Evolutionary conservation across 768 basidiomycete species (phyloP).

Genomic region (Suillus sp.): DNA sequence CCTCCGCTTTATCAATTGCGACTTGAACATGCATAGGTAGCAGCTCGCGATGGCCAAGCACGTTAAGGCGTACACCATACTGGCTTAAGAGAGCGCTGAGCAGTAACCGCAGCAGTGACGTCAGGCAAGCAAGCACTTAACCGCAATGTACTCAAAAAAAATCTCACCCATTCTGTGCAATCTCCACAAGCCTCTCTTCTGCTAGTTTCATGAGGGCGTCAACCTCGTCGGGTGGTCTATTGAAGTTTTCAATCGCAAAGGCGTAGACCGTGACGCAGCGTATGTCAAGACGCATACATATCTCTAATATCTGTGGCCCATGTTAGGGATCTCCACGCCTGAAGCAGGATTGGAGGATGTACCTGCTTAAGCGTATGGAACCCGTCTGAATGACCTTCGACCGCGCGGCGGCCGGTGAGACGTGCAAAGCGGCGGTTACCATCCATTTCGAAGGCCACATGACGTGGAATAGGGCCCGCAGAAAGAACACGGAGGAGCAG

Average conservation of each 20-base stretch:
- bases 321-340: not conserved
- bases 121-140: not conserved
- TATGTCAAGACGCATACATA: constrained; percentile 80
- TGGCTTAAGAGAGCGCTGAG: constrained; percentile 21
- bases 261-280: constrained; percentile 91
- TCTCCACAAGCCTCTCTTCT: constrained; percentile 72
- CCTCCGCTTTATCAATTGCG: constrained; percentile 72
- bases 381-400: constrained; percentile 83
- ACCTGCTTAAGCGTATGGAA: constrained; percentile 81
- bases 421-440: constrained; percentile 93
- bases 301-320: constrained; percentile 70
- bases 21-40: constrained; percentile 75
- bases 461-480: constrained; percentile 82
- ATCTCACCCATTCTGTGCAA: constrained; percentile 79
- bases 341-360: constrained; percentile 28
- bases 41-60: constrained; percentile 75
- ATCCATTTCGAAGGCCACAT: constrained; percentile 97
- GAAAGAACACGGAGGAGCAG: constrained; percentile 68
- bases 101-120: not conserved
- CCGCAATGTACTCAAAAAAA: not conserved
- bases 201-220: constrained; percentile 85
- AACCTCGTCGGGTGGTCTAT: constrained; percentile 83
- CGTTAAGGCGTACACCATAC: constrained; percentile 82
- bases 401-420: constrained; percentile 59
- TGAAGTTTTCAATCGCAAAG: constrained; percentile 98